Conservation (phyloP, 1,284 basidiomycete species). For the Naganishia liquefaciens region DNA sequence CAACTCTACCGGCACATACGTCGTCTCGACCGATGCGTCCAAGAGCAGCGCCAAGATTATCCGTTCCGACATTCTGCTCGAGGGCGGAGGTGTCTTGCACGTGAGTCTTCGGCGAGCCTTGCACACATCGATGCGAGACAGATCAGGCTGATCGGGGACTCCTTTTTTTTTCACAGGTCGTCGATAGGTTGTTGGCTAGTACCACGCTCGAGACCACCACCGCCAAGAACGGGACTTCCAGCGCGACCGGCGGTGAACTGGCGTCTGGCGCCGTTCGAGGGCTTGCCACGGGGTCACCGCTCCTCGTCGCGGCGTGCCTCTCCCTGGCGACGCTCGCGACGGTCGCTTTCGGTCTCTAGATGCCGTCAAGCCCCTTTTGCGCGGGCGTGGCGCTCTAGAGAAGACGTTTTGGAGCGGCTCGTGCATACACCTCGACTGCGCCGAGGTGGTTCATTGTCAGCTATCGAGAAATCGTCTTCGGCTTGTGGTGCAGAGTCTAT, state of each 20-base stretch:
- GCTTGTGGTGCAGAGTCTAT: too few species aligned
- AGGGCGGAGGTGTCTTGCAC: conserved; percentile 48
- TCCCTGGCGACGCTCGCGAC: conserved; percentile 6
- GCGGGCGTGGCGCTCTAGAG: neutral
- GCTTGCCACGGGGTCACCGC: neutral
- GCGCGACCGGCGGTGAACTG: conserved; percentile 6
- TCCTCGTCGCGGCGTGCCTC: conserved; percentile 2
- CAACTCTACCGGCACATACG: conserved; percentile 38
- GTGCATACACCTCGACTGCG: conserved; percentile 5
- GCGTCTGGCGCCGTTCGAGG: conserved; percentile 7
- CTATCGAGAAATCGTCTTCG: neutral
- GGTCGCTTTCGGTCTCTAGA: conserved; percentile 2
- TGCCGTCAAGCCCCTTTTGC: neutral
- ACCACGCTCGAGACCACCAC: conserved; percentile 13
- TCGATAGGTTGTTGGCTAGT: conserved; percentile 26
- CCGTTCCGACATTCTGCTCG: conserved; percentile 42
- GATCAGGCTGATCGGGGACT: neutral
- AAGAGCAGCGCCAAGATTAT: conserved; percentile 40
- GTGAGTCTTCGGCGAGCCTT: conserved; percentile 43
- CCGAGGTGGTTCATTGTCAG: neutral
- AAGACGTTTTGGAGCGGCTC: too few species aligned
- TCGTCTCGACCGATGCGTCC: conserved; percentile 36
- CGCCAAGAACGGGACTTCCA: neutral
- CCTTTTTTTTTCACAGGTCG: neutral
- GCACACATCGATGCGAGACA: too few species aligned